phyloP scores from a whole-genome alignment of 257 asterid species.

The Nicotiana undulata region DNA sequence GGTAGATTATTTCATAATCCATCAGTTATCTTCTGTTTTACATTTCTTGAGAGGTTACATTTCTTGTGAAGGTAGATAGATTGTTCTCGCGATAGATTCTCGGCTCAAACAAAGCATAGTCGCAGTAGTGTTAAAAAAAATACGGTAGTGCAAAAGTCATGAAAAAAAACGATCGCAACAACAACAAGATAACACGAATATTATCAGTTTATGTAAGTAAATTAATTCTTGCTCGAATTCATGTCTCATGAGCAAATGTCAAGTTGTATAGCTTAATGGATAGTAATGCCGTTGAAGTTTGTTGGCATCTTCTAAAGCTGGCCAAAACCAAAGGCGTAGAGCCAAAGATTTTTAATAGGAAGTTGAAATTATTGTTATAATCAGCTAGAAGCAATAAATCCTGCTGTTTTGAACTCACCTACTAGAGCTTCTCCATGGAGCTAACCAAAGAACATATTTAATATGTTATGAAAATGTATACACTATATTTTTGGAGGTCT shows the following conservation, averaged over 20 bases:
- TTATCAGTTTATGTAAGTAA: background rate
- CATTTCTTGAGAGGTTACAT: background rate
- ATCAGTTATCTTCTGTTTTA: background rate
- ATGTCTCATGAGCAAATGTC: background rate
- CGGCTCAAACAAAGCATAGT: no score
- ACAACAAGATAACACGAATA: no score
- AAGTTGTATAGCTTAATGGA: background rate
- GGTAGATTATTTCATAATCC: background rate
- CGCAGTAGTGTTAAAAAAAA: no score
- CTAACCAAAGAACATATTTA: background rate
- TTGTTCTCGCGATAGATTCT: rapidly evolving
- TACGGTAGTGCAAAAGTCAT: no score
- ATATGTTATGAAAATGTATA: background rate
- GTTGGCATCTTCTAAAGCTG: constrained; percentile 6
- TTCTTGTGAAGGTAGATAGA: no score
- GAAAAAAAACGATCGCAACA: no score
- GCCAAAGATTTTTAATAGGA: constrained; percentile 15
- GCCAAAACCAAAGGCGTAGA: constrained; percentile 18
- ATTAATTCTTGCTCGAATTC: background rate
- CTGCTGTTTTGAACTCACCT: constrained; percentile 1
- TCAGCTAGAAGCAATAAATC: constrained; percentile 6
- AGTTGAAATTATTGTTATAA: background rate
- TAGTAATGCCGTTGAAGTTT: constrained; percentile 18
- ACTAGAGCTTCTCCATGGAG: background rate
- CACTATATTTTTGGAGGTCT: background rate